These are phyloP conservation scores for Myxozyma lipomycoides DNA, from an alignment of 805 yeast genomes.

Conservation along the genomic window DNA sequence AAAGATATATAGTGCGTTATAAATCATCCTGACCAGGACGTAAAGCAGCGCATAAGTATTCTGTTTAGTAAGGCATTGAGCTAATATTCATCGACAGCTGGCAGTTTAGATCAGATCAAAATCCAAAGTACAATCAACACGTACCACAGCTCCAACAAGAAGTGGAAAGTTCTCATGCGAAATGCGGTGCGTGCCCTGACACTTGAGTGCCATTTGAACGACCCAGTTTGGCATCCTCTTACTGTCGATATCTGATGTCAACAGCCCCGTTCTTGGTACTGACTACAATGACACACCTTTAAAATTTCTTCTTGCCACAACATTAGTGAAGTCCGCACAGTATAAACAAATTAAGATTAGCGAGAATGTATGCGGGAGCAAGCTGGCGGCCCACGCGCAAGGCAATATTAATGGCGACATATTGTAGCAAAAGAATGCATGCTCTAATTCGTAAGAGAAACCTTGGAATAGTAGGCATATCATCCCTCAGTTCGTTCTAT, in stretches of 20 bases:
- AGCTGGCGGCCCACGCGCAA: constrained; percentile 14
- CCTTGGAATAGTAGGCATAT: constrained; percentile 1
- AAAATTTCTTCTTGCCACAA: constrained; percentile 15
- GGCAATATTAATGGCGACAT: constrained; percentile 18
- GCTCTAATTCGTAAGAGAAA: constrained; percentile 10
- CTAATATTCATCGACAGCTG: constrained; percentile 16
- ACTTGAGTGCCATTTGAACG: no score
- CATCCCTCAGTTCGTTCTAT: no score
- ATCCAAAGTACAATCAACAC: neutral
- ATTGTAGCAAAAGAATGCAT: constrained; percentile 13
- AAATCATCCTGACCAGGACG: constrained; percentile 12
- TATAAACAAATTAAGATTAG: constrained; percentile 8
- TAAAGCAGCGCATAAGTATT: constrained; percentile 15
- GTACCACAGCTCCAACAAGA: constrained; percentile 19
- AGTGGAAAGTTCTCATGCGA: constrained; percentile 22
- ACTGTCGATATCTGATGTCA: no score
- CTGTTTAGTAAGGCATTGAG: constrained; percentile 11
- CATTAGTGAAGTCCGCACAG: constrained; percentile 16
- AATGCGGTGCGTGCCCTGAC: constrained; percentile 19
- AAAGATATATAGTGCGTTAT: constrained; percentile 9
- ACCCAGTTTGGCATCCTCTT: no score
- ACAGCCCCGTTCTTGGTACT: no score
- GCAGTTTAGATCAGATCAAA: neutral
- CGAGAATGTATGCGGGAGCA: constrained; percentile 21
- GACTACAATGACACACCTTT: no score